Evolutionary conservation across 2,329 filamentous ascomycete genomes (phyloP), one percentile per base, ranked within the genome.

Genomic region (Xylaria sp.): DNA sequence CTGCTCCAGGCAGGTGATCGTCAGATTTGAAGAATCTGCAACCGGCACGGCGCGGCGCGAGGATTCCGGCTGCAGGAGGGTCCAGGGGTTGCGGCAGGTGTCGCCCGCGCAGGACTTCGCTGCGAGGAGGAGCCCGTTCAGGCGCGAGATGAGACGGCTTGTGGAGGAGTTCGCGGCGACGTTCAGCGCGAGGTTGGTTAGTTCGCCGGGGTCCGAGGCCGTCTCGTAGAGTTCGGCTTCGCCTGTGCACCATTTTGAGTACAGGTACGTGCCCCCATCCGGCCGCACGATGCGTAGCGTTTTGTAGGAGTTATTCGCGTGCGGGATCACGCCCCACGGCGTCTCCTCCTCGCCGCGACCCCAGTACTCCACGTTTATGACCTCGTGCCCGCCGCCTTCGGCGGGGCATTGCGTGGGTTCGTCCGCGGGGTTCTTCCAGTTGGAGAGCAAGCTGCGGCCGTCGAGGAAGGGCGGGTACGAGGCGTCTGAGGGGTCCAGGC

Each of bases 151-250:
- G 13, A 72, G 64, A 18, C 70, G 67, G 15, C 8, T 48, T 9
- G 28, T 70, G 25, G 51, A 52, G 20, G 76, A 79, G 44, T 79
- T 77, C 10, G 28, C 13, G 44, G 50, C 52, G 6, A 46, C 32
- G 15, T 25, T 37, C 3, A 65, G 44, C 41, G 70, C 64, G 15
- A 72, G 68, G 20, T 72, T 72, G 5, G 44, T 57, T 20, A 72
- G 28, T 54, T 72, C 70, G 18, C 56, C 58, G 2, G 70, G 70
- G 39, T 71, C 70, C n/a, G 63, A 56, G 18, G 15, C 56, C 34
- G 70, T 72, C 6, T 70, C 62, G 54, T 72, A 72, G 10, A 72
- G 57, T 54, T 72, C 70, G n/a, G 62, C 63, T 28, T 68, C 70
- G 10, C 62, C 62, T 0, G 70, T 70, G 57, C 70, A 72, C 70